Percentiles rank a stretch among this genome's conserved stretches.
Conservation (phyloP, 352 stramenopile genomes). For the Phytophthora kernoviae region DNA sequence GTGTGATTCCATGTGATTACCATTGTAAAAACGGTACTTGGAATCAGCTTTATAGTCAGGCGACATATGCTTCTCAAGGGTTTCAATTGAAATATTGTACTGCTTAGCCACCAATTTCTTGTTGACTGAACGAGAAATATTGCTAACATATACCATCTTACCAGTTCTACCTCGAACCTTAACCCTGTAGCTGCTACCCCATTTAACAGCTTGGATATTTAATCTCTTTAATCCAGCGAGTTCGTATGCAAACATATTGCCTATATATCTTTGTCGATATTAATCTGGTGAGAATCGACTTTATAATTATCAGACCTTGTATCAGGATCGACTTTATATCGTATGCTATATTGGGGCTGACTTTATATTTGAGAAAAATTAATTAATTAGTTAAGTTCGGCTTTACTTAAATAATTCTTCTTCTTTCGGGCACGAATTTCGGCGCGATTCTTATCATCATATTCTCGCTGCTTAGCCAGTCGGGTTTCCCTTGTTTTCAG, state of each 20-base stretch:
- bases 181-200: too few species aligned
- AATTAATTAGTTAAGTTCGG: constrained; percentile 21
- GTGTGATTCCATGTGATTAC: not conserved
- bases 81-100: constrained; percentile 4
- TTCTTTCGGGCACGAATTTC: not conserved
- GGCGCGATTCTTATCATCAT: not conserved
- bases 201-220: too few species aligned
- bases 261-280: constrained; percentile 10
- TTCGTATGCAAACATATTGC: constrained; percentile 7
- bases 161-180: too few species aligned
- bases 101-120: constrained; percentile 9
- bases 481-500: too few species aligned
- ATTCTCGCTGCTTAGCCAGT: too few species aligned
- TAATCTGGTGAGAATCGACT: constrained; percentile 20
- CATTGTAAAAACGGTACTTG: constrained; percentile 1
- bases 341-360: too few species aligned
- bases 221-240: constrained; percentile 3
- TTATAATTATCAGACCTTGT: constrained; percentile 23
- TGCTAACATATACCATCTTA: too few species aligned
- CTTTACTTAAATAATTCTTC: constrained; percentile 8
- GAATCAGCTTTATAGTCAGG: not conserved
- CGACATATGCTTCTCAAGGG: not conserved
- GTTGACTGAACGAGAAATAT: too few species aligned
- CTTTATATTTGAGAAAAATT: too few species aligned
- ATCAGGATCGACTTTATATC: constrained; percentile 25